Conservation (phyloP, 177 flowering plant genomes). For the Tripterygium wilfordii region DNA sequence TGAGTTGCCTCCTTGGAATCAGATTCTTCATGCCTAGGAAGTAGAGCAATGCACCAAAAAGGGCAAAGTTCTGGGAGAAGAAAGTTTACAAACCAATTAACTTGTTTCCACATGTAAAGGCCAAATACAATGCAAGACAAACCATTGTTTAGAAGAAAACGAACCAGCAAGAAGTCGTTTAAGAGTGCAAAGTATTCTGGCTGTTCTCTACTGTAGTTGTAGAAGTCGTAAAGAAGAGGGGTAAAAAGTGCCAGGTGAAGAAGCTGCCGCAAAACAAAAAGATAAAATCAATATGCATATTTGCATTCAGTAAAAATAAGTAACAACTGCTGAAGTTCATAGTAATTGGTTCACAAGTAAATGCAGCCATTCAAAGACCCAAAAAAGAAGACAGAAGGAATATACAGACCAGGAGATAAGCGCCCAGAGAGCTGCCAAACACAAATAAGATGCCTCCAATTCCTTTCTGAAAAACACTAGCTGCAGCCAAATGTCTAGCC, state of each 20-base stretch:
- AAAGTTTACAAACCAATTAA: not conserved
- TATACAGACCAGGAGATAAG: slow-evolving; percentile 42
- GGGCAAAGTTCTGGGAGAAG: slow-evolving; percentile 42
- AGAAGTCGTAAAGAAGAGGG: slow-evolving; percentile 49
- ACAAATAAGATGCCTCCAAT: slow-evolving; percentile 53
- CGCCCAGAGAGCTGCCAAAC: slow-evolving; percentile 47
- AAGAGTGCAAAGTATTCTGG: slow-evolving; percentile 22
- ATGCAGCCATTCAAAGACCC: not conserved
- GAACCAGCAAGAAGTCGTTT: slow-evolving; percentile 40
- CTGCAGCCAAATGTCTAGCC: slow-evolving; percentile 33
- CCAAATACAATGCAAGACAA: no score
- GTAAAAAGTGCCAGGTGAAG: slow-evolving; percentile 26
- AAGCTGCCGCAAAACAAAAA: slow-evolving; percentile 20
- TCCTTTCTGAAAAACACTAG: slow-evolving; percentile 33
- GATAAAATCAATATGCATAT: not conserved
- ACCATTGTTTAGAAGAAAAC: not conserved
- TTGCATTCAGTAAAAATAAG: no score
- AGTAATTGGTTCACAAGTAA: not conserved
- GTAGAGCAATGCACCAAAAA: slow-evolving; percentile 56
- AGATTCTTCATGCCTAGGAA: slow-evolving; percentile 65
- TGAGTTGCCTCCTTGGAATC: slow-evolving; percentile 36
- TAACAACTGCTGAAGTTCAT: not conserved
- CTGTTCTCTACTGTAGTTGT: slow-evolving; percentile 28
- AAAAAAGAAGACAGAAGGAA: not conserved
- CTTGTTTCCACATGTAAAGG: no score